Evolutionary conservation across 2,329 filamentous ascomycete genomes (phyloP).

Genomic region (Aspergillus neotritici): DNA sequence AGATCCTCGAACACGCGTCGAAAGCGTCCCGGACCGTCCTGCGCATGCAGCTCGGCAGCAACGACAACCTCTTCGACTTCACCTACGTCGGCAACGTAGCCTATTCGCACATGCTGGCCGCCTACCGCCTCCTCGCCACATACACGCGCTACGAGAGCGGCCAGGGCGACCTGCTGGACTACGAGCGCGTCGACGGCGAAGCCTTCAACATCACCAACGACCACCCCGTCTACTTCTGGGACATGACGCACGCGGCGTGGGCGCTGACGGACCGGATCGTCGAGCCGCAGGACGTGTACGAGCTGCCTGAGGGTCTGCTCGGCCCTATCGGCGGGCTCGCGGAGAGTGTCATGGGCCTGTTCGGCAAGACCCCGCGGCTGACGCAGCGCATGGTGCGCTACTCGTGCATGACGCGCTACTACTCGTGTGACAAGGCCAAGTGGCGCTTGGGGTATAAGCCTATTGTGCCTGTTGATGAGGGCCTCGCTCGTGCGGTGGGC

Average conservation of each 20-base stretch:
- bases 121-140: conserved; percentile 63
- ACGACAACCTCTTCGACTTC: conserved; percentile 64
- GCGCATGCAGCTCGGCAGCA: conserved; percentile 73
- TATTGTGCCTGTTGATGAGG: conserved; percentile 43
- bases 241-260: conserved; percentile 78
- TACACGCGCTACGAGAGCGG: conserved; percentile 38
- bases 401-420: conserved; percentile 47
- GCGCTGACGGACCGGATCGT: conserved; percentile 43
- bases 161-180: conserved; percentile 58
- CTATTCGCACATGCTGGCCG: conserved; percentile 78
- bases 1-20: conserved; percentile 66
- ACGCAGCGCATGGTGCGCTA: conserved; percentile 42
- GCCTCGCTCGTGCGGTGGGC: conserved; percentile 41
- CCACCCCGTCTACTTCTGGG: conserved; percentile 83
- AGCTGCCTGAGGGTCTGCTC: conserved; percentile 37
- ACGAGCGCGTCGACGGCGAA: conserved; percentile 74
- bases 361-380: conserved; percentile 43
- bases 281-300: conserved; percentile 38
- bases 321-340: conserved; percentile 37
- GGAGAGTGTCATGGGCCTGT: conserved; percentile 39
- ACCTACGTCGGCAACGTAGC: conserved; percentile 65
- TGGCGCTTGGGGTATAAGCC: conserved; percentile 41
- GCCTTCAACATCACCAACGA: conserved; percentile 90
- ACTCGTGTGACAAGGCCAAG: conserved; percentile 44
- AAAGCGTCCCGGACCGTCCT: conserved; percentile 56